Evolutionary conservation across 129 eudicot genomes (phyloP), one percentile per base, ranked within the genome.

Genomic region (Chrysanthemum makinoi): DNA sequence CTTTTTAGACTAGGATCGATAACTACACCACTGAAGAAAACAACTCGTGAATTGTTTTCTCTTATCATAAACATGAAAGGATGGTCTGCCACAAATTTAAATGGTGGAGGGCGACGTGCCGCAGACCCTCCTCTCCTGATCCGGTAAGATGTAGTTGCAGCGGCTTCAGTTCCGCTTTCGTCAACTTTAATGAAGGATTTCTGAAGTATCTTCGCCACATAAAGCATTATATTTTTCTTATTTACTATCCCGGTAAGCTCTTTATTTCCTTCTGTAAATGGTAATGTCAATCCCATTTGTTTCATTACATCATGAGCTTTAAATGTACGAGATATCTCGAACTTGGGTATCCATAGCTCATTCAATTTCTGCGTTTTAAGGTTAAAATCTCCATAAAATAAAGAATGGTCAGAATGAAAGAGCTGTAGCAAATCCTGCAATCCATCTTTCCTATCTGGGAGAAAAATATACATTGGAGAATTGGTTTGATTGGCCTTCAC

Each of bases 1-100:
- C 44, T 35, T 35, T 35, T 6, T 35, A 6, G 44, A 6, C 2
- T 35, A 35, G 63, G 63, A 58, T 58, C 16, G 63, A 58, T 10
- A 6, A 58, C 39, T 30, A 22, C 63, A 58, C 63, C 63, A 8
- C 22, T 20, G 26, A 58, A 58, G 6, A 58, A 58, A 58, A 58
- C 63, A 20, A 30, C 35, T 10, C 8, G 63, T 10, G 63, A 58
- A 58, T 4, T 58, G 63, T 58, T 30, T 17, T 58, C 63, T 20
- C 63, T 58, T 19, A 58, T 58, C 63, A 58, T 58, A 30, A 58
- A 58, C 63, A 58, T 58, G 35, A 58, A 20, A 8, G 63, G 63
- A 58, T 58, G 63, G 5, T 58, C 63, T 14, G 63, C 63, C 63
- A 58, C 39, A 58, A 58, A 58, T 2, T 0, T 18, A 22, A 14